A percentile compares a stretch with the other conserved stretches of the same genome.
Conservation (phyloP, 2,329 filamentous ascomycete genomes). For the Aspergillus tamarii region DNA sequence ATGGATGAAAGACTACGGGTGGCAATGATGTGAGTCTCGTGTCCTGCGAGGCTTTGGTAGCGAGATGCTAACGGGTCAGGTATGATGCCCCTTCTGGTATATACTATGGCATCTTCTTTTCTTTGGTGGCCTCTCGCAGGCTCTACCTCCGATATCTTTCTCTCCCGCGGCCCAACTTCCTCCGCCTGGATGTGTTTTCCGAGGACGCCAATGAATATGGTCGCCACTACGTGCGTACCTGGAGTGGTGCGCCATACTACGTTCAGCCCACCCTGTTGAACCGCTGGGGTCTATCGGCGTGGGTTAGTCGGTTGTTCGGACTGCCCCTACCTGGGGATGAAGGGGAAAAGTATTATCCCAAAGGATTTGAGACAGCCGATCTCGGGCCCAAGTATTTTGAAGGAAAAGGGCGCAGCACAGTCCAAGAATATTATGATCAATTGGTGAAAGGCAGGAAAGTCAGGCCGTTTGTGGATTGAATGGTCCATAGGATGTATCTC, state of each 20-base stretch:
- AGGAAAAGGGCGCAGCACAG: slow-evolving; percentile 50
- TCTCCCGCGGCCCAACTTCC: slow-evolving; percentile 58
- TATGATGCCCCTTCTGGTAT: slow-evolving; percentile 15
- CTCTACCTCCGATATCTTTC: slow-evolving; percentile 60
- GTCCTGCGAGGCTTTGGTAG: no score
- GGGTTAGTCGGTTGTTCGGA: slow-evolving; percentile 50
- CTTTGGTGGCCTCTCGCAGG: slow-evolving; percentile 55
- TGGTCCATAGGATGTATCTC: neutral
- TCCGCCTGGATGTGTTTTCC: slow-evolving; percentile 44
- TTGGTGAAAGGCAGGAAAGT: slow-evolving; percentile 38
- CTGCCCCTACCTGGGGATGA: slow-evolving; percentile 52
- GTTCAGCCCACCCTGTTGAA: slow-evolving; percentile 61
- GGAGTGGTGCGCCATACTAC: slow-evolving; percentile 68
- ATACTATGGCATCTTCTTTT: slow-evolving; percentile 43
- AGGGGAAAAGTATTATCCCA: slow-evolving; percentile 50
- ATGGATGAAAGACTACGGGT: slow-evolving; percentile 66
- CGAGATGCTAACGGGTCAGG: slow-evolving; percentile 9
- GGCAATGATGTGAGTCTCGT: slow-evolving; percentile 61
- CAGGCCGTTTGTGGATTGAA: slow-evolving; percentile 5
- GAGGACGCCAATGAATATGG: slow-evolving; percentile 58
- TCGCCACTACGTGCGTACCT: slow-evolving; percentile 55
- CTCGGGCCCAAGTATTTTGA: slow-evolving; percentile 62
- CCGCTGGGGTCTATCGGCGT: slow-evolving; percentile 62
- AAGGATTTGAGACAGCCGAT: slow-evolving; percentile 58
- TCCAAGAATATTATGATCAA: slow-evolving; percentile 42